Evolutionary conservation across 2,329 filamentous ascomycete genomes (phyloP), one percentile per base, ranked within the genome.

Genomic region (Talaromyces sp.): DNA sequence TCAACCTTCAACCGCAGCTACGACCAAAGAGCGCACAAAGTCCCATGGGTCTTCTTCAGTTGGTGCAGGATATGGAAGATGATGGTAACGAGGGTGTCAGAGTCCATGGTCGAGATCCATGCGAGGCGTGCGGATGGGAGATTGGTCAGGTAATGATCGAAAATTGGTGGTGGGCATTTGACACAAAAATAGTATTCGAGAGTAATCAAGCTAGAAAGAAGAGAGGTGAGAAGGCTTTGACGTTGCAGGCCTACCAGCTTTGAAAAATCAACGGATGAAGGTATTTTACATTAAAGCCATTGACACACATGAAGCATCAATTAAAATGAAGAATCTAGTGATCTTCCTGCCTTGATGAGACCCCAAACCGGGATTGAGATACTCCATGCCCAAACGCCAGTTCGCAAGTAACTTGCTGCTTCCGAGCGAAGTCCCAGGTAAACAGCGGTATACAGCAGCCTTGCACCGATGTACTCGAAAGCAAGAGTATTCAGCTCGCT

Each of bases 131-230:
- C 27, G 78, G 76, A 35, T 88, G 85, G 85, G 85, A 88, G 72
- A 78, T 87, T 13, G 85, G 85, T 1, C 84, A 87, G 72, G 70
- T 80, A n/a, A 73, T 87, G 24, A 87, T 87, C 72, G 80, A 83
- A 72, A 79, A 81, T 47, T 88, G 85, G 85, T 88, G 84, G 84
- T 87, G 85, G 74, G 73, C 85, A 41, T 83, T 88, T 70, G 85
- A 88, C 69, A 72, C 78, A 9, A 76, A 77, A 11, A 79, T 87
- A 16, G 73, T 88, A n/a, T 79, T 82, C 52, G 79, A 79, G 61
- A 85, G 84, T 70, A 87, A 88, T 72, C 74, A 78, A 60, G 79
- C 81, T 37, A 62, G 60, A 27, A 50, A 48, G 85, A 67, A 76
- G 69, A 61, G 70, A 80, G 62, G 78, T 84, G 62, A 85, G 84